Conservation (phyloP, 2,329 filamentous ascomycete genomes). For the Neonectria coccinea region DNA sequence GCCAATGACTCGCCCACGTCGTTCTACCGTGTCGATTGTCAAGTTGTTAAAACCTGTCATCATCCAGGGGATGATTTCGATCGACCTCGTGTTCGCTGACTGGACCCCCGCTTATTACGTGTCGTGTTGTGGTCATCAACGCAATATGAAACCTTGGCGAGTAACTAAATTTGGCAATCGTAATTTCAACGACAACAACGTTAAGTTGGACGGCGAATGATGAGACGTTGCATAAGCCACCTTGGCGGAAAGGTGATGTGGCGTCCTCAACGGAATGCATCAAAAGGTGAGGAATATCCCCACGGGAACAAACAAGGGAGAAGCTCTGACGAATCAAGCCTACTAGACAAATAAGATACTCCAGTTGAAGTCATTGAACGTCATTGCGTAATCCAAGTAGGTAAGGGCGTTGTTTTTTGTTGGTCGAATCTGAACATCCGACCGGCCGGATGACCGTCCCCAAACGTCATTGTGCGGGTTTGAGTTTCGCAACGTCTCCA, state of each 20-base stretch:
- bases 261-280: neutral
- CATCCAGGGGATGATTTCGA: constrained; percentile 4
- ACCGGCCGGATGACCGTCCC: too few species aligned
- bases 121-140: neutral
- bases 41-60: neutral
- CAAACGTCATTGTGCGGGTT: too few species aligned
- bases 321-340: too few species aligned
- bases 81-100: neutral
- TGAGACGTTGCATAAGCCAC: too few species aligned
- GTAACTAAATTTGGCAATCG: neutral
- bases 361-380: too few species aligned
- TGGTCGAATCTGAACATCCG: too few species aligned
- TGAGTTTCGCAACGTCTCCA: too few species aligned
- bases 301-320: too few species aligned
- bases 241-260: too few species aligned
- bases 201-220: neutral
- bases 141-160: neutral
- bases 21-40: neutral
- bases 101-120: neutral
- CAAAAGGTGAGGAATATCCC: neutral
- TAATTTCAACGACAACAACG: neutral
- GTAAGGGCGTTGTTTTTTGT: too few species aligned
- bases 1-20: neutral
- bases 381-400: too few species aligned
- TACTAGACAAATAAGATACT: too few species aligned